A percentile compares a stretch with the other conserved stretches of the same genome.
Evolutionary conservation across 1,284 basidiomycete genomes (phyloP).

Genomic region (Neotropicomus parvogracilis): DNA sequence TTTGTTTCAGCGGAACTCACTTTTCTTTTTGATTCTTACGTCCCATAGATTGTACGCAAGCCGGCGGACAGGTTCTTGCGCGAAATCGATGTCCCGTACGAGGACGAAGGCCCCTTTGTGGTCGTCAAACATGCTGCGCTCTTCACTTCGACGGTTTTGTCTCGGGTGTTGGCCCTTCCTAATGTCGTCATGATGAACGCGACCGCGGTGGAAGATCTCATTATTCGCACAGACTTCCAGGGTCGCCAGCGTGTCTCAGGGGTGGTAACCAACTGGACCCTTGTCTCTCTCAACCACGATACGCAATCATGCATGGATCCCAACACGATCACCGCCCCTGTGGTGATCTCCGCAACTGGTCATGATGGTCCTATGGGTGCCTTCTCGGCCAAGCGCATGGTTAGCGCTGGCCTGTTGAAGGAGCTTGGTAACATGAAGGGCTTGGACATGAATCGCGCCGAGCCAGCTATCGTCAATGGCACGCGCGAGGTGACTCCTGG

Average conservation of each 20-base stretch:
- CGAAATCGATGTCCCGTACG: slow-evolving; percentile 74
- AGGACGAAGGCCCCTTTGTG: slow-evolving; percentile 79
- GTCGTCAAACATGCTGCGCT: slow-evolving; percentile 80
- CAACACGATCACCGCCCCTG: slow-evolving; percentile 76
- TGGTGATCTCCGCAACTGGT: slow-evolving; percentile 68
- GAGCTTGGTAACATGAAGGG: slow-evolving; percentile 82
- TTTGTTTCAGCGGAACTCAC: not conserved
- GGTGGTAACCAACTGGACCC: slow-evolving; percentile 84
- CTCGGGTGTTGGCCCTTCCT: slow-evolving; percentile 67
- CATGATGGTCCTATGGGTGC: slow-evolving; percentile 86
- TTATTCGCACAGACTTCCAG: slow-evolving; percentile 60
- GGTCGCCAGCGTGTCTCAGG: slow-evolving; percentile 72
- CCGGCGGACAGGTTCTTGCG: slow-evolving; percentile 73
- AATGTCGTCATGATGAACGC: slow-evolving; percentile 79
- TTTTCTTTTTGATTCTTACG: not conserved
- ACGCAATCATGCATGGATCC: slow-evolving; percentile 87
- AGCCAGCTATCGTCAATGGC: slow-evolving; percentile 72
- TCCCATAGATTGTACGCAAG: slow-evolving; percentile 67
- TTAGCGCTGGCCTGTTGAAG: slow-evolving; percentile 71
- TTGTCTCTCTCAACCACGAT: slow-evolving; percentile 79
- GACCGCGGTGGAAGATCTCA: slow-evolving; percentile 74
- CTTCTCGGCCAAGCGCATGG: slow-evolving; percentile 80
- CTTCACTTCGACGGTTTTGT: slow-evolving; percentile 79
- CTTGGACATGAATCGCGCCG: slow-evolving; percentile 75
- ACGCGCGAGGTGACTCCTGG: slow-evolving; percentile 81